Evolutionary conservation across 768 basidiomycete genomes (phyloP), one percentile per base, ranked within the genome.

Genomic region (Mycena vulgaris): DNA sequence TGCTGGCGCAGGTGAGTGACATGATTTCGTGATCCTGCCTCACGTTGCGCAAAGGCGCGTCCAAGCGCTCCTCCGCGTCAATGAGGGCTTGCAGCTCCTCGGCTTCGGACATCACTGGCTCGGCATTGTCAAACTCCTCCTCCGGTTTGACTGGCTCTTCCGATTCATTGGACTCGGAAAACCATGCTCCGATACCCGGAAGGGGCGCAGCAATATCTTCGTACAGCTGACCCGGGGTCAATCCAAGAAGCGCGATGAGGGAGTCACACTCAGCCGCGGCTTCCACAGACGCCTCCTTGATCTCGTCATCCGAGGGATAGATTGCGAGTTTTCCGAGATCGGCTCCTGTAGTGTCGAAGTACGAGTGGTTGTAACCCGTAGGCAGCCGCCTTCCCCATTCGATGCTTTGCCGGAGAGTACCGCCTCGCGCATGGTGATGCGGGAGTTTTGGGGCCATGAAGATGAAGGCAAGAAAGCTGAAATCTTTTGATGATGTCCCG

Each of bases 401-500:
- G 30, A 53, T 2, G 52, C 28, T 31, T 60, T 60, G 2, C 40
- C 58, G 5, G 58, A 28, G 5, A 62, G 23, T 11, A 62, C 60
- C 4, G 72, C 82, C 42, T 76, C 62, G 0, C 79, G 75, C 49
- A 82, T 51, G 31, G 52, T 56, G 25, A 79, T 52, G 13, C 35
- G 48, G n/a, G 30, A 80, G 70, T 64, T 83, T 83, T 7, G 77
- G 79, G 19, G 74, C 60, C 71, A 79, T 77, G 58, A 56, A 70
- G n/a, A 68, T 35, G 57, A 78, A 76, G 62, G 84, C 80, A 8
- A 76, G 69, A 16, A 79, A 40, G 0, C 78, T 80, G 68, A 84
- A 85, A 63, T 84, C 83, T 11, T n/a, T 71, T 71, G 55, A 81
- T 48, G 10, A 83, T 70, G 21, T 79, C 30, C 0, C 83, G 78